These are phyloP conservation scores for Vitis cinerea DNA, from an alignment of 164 flowering plant species.

Conservation along the genomic window DNA sequence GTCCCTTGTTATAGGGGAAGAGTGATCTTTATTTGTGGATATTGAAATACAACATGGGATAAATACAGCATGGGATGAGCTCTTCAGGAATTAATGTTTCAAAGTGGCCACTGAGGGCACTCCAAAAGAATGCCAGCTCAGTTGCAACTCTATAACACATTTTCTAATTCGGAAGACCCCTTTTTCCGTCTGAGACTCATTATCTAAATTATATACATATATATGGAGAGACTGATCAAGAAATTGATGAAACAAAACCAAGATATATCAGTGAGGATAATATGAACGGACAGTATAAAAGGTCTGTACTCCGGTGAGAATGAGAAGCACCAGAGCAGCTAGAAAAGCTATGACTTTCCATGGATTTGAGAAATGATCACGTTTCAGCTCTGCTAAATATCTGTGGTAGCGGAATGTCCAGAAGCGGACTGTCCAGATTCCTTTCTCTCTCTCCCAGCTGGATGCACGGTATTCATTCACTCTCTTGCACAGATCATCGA, in stretches of 20 bases:
- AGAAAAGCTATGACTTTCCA: not conserved
- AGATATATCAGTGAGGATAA: not conserved
- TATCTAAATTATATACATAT: too few species aligned
- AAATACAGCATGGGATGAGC: too few species aligned
- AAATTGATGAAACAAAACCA: not conserved
- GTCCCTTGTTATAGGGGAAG: too few species aligned
- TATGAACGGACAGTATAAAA: not conserved
- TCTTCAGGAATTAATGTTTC: too few species aligned
- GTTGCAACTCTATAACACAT: too few species aligned
- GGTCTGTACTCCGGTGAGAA: not conserved
- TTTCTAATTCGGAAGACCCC: too few species aligned
- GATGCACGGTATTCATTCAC: not conserved
- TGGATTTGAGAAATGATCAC: not conserved
- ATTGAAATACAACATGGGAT: too few species aligned
- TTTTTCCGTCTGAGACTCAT: too few species aligned
- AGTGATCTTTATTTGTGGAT: too few species aligned
- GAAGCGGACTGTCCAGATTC: not conserved
- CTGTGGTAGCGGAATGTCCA: not conserved
- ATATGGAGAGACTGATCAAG: too few species aligned
- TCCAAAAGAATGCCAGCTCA: too few species aligned
- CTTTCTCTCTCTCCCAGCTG: not conserved
- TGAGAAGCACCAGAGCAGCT: not conserved
- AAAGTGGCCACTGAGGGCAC: too few species aligned
- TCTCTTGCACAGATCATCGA: conserved; percentile 15
- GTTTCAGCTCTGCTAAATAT: not conserved